Evolutionary conservation across 163 green algal genomes (phyloP).

Genomic region (Scenedesmus sp.): DNA sequence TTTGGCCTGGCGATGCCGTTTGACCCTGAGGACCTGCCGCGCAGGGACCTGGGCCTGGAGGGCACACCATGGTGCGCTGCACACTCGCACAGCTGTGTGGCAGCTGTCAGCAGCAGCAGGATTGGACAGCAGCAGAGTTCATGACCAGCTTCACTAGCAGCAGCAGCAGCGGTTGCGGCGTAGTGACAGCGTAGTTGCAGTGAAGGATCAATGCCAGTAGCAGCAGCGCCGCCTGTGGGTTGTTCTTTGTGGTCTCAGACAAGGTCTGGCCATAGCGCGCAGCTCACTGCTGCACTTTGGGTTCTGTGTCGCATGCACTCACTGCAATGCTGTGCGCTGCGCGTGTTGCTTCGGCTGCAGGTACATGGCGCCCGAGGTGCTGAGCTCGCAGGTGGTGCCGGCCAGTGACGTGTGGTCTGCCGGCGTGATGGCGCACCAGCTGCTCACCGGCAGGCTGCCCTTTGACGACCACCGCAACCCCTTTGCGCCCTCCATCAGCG

Average conservation of each 20-base stretch:
- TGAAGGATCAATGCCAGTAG: not conserved
- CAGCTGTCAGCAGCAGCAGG: not conserved
- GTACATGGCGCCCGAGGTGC: slow-evolving; percentile 86
- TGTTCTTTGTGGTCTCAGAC: too few species aligned
- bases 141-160: not conserved
- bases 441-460: slow-evolving; percentile 86
- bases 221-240: not conserved
- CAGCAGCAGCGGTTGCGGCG: too few species aligned
- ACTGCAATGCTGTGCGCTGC: not conserved
- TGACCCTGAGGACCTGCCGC: slow-evolving; percentile 74
- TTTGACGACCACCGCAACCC: slow-evolving; percentile 89
- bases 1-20: slow-evolving; percentile 86
- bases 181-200: too few species aligned
- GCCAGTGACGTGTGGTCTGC: slow-evolving; percentile 87
- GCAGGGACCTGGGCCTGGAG: slow-evolving; percentile 87
- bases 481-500: slow-evolving; percentile 52
- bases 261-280: too few species aligned
- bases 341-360: not conserved
- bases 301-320: too few species aligned
- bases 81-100: not conserved
- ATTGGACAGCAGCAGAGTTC: too few species aligned
- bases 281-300: too few species aligned
- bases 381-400: slow-evolving; percentile 81
- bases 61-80: slow-evolving; percentile 82
- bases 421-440: slow-evolving; percentile 92